phyloP scores from a whole-genome alignment of 768 basidiomycete species.

The Amanita rimosa region DNA sequence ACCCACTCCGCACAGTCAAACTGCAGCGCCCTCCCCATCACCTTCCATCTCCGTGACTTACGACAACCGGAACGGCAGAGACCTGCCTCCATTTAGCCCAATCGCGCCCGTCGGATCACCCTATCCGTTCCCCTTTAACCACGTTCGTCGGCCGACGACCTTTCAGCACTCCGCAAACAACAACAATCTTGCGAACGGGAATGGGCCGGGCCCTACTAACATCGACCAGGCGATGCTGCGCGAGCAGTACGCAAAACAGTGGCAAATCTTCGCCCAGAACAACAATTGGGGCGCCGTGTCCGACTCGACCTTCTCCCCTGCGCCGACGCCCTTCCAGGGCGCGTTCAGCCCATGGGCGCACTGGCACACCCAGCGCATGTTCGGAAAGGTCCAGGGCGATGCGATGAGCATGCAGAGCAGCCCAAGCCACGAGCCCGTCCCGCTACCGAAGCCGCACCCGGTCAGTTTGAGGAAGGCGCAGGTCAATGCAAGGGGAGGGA shows the following conservation, averaged over 20 bases:
- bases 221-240: slow-evolving; percentile 38
- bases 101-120: slow-evolving; percentile 58
- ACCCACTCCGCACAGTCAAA: slow-evolving; percentile 69
- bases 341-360: slow-evolving; percentile 69
- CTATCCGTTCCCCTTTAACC: slow-evolving; percentile 69
- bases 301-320: slow-evolving; percentile 71
- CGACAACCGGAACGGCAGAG: slow-evolving; percentile 21
- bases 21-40: slow-evolving; percentile 63
- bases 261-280: slow-evolving; percentile 72
- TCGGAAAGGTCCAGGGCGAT: slow-evolving; percentile 28
- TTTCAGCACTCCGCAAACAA: slow-evolving; percentile 22
- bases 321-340: slow-evolving; percentile 61
- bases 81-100: slow-evolving; percentile 36
- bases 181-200: not conserved
- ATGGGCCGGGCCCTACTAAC: slow-evolving; percentile 18
- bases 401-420: slow-evolving; percentile 58
- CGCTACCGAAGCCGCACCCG: slow-evolving; percentile 38
- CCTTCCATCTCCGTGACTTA: slow-evolving; percentile 47
- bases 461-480: slow-evolving; percentile 31
- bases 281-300: slow-evolving; percentile 43
- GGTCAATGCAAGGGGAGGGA: slow-evolving; percentile 18
- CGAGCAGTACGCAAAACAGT: slow-evolving; percentile 64
- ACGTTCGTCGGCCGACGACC: slow-evolving; percentile 47
- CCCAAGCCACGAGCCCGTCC: slow-evolving; percentile 57
- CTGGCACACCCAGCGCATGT: slow-evolving; percentile 42